Percentiles rank a stretch among this genome's conserved stretches.
phyloP scores from a whole-genome alignment of 495 filamentous ascomycete genomes.

The Penicillium dipodomyicola region DNA sequence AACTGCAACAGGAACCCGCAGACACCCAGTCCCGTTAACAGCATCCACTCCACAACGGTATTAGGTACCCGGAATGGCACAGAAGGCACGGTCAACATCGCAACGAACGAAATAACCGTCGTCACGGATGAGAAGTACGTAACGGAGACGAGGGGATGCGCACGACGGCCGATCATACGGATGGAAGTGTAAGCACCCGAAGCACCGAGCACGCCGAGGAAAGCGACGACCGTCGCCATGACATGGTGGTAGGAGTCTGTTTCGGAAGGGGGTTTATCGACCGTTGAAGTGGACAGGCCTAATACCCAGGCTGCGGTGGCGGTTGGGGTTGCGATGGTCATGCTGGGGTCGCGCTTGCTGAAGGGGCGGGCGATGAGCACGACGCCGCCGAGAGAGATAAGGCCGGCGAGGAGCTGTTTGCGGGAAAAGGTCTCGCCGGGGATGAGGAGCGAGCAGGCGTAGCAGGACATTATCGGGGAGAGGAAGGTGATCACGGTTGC shows the following conservation, averaged over 20 bases:
- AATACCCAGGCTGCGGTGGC: conserved; percentile 5
- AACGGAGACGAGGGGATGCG: conserved; percentile 81
- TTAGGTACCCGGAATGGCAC: conserved; percentile 63
- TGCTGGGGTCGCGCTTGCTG: conserved; percentile 20
- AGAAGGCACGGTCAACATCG: conserved; percentile 56
- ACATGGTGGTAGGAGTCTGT: conserved; percentile 61
- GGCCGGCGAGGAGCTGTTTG: conserved; percentile 69
- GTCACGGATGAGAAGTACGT: conserved; percentile 79
- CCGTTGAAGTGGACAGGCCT: conserved; percentile 11
- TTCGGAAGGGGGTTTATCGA: conserved; percentile 27
- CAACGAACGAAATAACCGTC: conserved; percentile 61
- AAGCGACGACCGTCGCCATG: conserved; percentile 66
- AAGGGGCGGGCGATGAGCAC: conserved; percentile 79
- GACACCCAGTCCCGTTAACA: conserved; percentile 66
- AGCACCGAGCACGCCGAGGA: conserved; percentile 78
- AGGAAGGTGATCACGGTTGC: conserved; percentile 94
- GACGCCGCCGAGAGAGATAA: conserved; percentile 77
- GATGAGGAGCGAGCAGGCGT: conserved; percentile 73
- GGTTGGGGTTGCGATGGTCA: not conserved
- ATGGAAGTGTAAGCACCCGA: conserved; percentile 77
- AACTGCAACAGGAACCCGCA: conserved; percentile 88
- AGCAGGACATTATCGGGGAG: conserved; percentile 77
- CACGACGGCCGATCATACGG: conserved; percentile 77
- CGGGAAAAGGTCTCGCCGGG: conserved; percentile 74
- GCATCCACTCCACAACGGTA: conserved; percentile 62